These are phyloP conservation scores for Salvia splendens DNA, from an alignment of 257 asterid genomes.

Conservation along the genomic window DNA sequence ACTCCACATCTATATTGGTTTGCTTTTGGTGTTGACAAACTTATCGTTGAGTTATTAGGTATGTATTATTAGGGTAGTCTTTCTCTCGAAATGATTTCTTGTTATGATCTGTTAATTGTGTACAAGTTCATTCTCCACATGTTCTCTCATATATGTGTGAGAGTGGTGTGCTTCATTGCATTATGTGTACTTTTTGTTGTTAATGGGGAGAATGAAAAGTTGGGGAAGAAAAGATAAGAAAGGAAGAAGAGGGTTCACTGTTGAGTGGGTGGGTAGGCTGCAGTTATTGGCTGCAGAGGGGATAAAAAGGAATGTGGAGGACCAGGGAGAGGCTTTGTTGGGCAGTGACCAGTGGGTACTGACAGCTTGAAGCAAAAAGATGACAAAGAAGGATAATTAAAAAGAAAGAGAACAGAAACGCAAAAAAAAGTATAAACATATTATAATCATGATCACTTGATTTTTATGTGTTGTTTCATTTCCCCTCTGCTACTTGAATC, in stretches of 20 bases:
- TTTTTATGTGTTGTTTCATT: background rate
- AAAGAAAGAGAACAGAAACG: background rate
- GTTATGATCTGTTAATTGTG: background rate
- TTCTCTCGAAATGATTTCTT: background rate
- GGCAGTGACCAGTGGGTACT: background rate
- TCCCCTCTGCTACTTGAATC: background rate
- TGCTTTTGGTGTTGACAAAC: background rate
- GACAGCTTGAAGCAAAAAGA: background rate
- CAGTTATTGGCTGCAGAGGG: background rate
- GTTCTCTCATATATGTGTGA: background rate
- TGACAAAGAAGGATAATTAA: background rate
- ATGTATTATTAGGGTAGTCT: background rate
- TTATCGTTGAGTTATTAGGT: background rate
- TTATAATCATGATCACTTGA: background rate
- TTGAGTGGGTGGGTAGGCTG: background rate
- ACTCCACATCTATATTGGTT: background rate
- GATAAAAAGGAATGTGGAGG: background rate
- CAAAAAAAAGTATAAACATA: background rate
- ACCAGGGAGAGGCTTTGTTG: background rate
- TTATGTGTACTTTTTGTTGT: background rate
- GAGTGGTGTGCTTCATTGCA: constrained; percentile 1
- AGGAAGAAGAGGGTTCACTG: background rate
- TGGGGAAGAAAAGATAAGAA: background rate
- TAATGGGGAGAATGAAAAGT: background rate
- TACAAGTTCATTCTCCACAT: background rate